Base-by-base conservation (phyloP, 2,329 filamentous ascomycete species). In the Botrytis medusae region DNA sequence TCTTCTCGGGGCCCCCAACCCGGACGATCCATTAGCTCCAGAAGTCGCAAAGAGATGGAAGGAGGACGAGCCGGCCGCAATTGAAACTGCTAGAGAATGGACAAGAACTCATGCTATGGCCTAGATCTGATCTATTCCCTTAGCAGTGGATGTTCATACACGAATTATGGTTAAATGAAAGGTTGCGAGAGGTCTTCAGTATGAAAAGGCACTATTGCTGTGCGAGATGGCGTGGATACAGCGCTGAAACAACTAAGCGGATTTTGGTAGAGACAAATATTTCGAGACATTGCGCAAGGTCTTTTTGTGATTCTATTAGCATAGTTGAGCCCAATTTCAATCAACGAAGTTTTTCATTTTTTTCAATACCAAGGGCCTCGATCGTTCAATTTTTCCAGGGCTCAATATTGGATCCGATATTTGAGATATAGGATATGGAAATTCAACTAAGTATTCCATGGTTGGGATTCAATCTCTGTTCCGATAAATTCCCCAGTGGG, bases 41-140 rank as follows among this genome's bases (percentile, higher is more conserved):
- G 95, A 99, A 77, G 96, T 99, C 60, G 96, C 96, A 51, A 97
- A 98, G 86, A 91, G 92, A 81, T 99, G 96, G 96, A 98, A 98
- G 86, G 94, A 98, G 80, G 91, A 99, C 80, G 93, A 98, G 84
- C 90, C 91, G 76, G 93, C 93, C 65, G 96, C 96, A 37, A 98
- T 99, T 79, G 90, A 92, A 77, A 98, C 94, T 12, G 95, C 95
- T 25, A 92, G 88, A 80, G 94, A 97, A 80, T 98, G 96, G 95
- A 98, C 96, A 20, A 87, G 78, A 74, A 81, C 79, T 42, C 80
- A 81, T 76, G 81, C 80, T 44, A 81, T 82, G 77, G 77, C 76
- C 20, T 82, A 76, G 65, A 70, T 12, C 40, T 37, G 51, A 48
- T 29, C 22, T 51, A 1, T 9, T 10, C 29, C 32, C 16, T 20